Evolutionary conservation across 768 basidiomycete genomes (phyloP).

Genomic region (Asterophora lycoperdoides): DNA sequence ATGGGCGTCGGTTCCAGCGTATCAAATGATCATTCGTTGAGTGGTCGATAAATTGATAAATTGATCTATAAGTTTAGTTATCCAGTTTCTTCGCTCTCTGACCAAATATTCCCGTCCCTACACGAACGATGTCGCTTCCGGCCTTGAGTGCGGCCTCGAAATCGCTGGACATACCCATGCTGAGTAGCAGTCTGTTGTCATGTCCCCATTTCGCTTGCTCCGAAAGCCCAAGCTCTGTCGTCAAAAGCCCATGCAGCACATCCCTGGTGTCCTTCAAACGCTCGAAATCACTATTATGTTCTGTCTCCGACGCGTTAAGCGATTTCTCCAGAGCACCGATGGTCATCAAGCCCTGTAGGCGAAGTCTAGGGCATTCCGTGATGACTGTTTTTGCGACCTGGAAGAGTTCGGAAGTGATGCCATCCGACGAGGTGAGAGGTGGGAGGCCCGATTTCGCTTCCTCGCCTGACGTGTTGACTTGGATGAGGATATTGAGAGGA

Average conservation of each 20-base stretch:
- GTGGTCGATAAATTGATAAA: too few species aligned
- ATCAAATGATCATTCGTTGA: too few species aligned
- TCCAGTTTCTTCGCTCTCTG: conserved; percentile 50
- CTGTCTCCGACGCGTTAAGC: conserved; percentile 42
- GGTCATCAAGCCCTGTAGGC: conserved; percentile 90
- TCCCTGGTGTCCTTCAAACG: conserved; percentile 61
- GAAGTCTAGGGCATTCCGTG: conserved; percentile 65
- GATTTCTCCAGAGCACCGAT: conserved; percentile 84
- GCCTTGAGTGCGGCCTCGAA: conserved; percentile 81
- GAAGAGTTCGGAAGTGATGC: conserved; percentile 47
- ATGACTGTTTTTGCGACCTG: conserved; percentile 71
- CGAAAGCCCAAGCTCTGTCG: conserved; percentile 19
- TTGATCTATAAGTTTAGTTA: neutral
- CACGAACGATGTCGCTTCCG: conserved; percentile 85
- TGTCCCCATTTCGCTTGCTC: conserved; percentile 42
- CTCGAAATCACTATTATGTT: conserved; percentile 69
- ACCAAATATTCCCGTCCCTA: conserved; percentile 91
- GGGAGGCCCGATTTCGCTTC: conserved; percentile 82
- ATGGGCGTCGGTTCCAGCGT: neutral
- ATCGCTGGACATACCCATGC: conserved; percentile 98
- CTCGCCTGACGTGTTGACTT: conserved; percentile 96
- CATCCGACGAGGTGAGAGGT: conserved; percentile 41
- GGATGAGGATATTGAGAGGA: conserved; percentile 80
- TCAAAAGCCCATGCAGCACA: conserved; percentile 45
- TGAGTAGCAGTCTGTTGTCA: conserved; percentile 55